A percentile compares a stretch with the other conserved stretches of the same genome.
phyloP scores from a whole-genome alignment of 2,329 filamentous ascomycete species.

The Aspergillus vadensis region DNA sequence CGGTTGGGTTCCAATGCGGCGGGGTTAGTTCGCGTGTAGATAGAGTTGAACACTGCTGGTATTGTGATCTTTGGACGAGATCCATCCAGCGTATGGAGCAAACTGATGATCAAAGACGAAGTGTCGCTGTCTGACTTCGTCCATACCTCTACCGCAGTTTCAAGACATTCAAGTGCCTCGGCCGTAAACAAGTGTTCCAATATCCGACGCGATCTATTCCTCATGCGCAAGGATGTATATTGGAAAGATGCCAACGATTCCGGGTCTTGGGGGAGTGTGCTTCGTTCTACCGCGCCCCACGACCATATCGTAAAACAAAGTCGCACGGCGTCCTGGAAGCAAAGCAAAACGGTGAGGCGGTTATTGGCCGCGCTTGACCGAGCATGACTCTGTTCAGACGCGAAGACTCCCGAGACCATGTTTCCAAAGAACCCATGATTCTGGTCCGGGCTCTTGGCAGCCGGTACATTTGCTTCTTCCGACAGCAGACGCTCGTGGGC shows the following conservation, averaged over 20 bases:
- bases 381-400: slow-evolving; percentile 73
- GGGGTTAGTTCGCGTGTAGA: slow-evolving; percentile 92
- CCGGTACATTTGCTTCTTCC: slow-evolving; percentile 70
- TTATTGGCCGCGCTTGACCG: slow-evolving; percentile 88
- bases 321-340: slow-evolving; percentile 91
- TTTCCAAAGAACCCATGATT: slow-evolving; percentile 88
- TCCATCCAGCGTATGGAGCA: slow-evolving; percentile 87
- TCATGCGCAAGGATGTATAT: slow-evolving; percentile 87
- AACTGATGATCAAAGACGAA: slow-evolving; percentile 71
- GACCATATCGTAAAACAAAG: slow-evolving; percentile 95
- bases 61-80: slow-evolving; percentile 89
- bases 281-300: slow-evolving; percentile 68
- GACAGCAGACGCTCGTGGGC: slow-evolving; percentile 79
- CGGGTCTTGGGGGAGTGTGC: slow-evolving; percentile 56
- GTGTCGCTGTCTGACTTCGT: slow-evolving; percentile 56
- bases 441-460: slow-evolving; percentile 77
- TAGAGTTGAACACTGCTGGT: slow-evolving; percentile 90
- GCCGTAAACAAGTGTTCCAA: slow-evolving; percentile 91
- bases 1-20: slow-evolving; percentile 73
- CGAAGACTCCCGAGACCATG: slow-evolving; percentile 89
- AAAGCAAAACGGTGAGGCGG: slow-evolving; percentile 87
- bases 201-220: slow-evolving; percentile 82
- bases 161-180: slow-evolving; percentile 88
- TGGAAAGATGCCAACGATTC: slow-evolving; percentile 78
- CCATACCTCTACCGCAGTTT: slow-evolving; percentile 88